Evolutionary conservation across 805 yeast genomes (phyloP), one percentile per base, ranked within the genome.

Genomic region (Candida orba): DNA sequence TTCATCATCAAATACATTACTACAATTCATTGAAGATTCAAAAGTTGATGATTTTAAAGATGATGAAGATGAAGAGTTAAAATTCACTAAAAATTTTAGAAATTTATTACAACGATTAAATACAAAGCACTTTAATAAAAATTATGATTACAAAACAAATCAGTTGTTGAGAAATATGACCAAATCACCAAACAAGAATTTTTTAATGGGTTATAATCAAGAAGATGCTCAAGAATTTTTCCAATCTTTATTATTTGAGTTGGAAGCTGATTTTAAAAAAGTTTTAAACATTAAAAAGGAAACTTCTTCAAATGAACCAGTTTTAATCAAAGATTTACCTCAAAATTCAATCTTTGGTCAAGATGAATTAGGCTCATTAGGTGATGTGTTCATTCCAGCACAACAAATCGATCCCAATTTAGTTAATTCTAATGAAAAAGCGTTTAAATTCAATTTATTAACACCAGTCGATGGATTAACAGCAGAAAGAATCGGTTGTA

Each of bases 211-310:
- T 2, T 87, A 87, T 58, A 88, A 86, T 57, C 98, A 90, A 65
- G 96, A 90, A 62, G 98, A 90, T 66, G 97, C 97, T 0, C 96
- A 90, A 63, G 98, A 90, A 61, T 90, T 90, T 57, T 90, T 90
- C 67, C 97, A 90, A 60, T 72, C 81, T 41, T 73, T 84, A 3
- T 69, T 85, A 72, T 71, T 75, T 35, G 77, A 82, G 44, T 66
- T 85, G 29, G 95, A 85, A 56, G 67, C 67, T 34, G 85, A 81
- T 43, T 61, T 65, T 60, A 62, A 68, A 65, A 60, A 60, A 58
- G 52, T 47, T 50, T 10, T 10, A 10, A 60, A 37, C 31, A 33
- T 38, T 29, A 34, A 40, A 9, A 36, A 35, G 10, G 29, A 43
- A 31, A 17, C 13, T 13, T 40, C 22, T 8, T n/a, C 18, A 15